Evolutionary conservation across 495 filamentous ascomycete species (phyloP), one percentile per base, ranked within the genome.

Genomic region (Podospora comata): DNA sequence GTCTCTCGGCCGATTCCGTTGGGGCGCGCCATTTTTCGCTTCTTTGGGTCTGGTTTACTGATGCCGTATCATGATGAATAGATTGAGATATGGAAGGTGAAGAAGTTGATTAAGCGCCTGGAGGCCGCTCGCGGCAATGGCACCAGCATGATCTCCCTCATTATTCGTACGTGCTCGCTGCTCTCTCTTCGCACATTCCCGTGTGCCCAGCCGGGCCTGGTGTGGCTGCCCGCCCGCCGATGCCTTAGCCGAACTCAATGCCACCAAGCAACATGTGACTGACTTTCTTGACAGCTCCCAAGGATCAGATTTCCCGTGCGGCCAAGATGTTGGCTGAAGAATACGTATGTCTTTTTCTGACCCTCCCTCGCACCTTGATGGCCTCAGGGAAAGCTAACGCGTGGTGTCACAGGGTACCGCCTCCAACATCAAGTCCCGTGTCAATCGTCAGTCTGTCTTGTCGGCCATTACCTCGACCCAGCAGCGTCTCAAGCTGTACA

Each of bases 281-380:
- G 56, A 61, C 18, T 70, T 56, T 58, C 68, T 77, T 34, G 76
- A 67, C 72, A 96, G 92, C 95, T 60, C 95, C 95, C 63, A 99
- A 97, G 88, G 95, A 97, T 80, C 95, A 99, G 80, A 87, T 99
- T 62, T 97, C 96, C 15, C 88, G 95, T 68, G 92, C 92, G 53
- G 92, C 96, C 55, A 97, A 97, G 86, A 99, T 99, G 95, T 90
- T 99, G 88, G 95, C 95, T 81, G 95, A 99, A 97, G 94, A 97
- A 90, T 97, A 94, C 77, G 93, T 96, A 85, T 72, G 91, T 84
- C 30, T 68, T 18, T 62, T 55, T 53, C 23, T 48, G 53, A 30
- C 44, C 30, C 44, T 67, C 34, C 34, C 60, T 64, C 48, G 19
- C 34, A 26, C 55, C 20, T 68, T 34, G 60, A 62, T 65, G 66